phyloP scores from a whole-genome alignment of 306 rosid species.

The Rosa persica region DNA sequence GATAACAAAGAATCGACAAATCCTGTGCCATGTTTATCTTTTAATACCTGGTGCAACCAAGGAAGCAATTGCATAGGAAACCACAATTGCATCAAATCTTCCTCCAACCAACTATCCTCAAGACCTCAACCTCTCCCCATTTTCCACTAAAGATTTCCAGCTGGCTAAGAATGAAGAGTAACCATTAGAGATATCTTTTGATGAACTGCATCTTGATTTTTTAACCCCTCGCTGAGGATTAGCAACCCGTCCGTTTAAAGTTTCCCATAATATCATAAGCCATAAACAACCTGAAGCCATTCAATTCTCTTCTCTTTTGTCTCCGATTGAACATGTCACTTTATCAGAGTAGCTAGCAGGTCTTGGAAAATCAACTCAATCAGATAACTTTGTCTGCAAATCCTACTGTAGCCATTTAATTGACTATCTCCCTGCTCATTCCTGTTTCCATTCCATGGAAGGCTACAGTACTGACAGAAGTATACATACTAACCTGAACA shows the following conservation, averaged over 20 bases:
- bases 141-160: neutral
- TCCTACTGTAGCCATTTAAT: neutral
- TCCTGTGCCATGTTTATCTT: neutral
- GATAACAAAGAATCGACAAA: neutral
- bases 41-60: neutral
- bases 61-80: neutral
- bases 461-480: neutral
- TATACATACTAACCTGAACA: neutral
- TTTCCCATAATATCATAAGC: neutral
- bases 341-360: too few species aligned
- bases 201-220: neutral
- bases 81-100: neutral
- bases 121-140: neutral
- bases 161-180: neutral
- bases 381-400: too few species aligned
- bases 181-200: neutral
- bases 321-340: neutral
- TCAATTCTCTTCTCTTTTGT: neutral
- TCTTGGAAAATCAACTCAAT: too few species aligned
- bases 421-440: neutral
- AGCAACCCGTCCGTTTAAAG: neutral
- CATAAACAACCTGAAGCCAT: neutral
- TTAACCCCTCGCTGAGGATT: neutral
- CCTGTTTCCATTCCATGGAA: neutral
- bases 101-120: neutral